Evolutionary conservation across 352 stramenopile species (phyloP).

Genomic region (Globisporangium abappressorium): DNA sequence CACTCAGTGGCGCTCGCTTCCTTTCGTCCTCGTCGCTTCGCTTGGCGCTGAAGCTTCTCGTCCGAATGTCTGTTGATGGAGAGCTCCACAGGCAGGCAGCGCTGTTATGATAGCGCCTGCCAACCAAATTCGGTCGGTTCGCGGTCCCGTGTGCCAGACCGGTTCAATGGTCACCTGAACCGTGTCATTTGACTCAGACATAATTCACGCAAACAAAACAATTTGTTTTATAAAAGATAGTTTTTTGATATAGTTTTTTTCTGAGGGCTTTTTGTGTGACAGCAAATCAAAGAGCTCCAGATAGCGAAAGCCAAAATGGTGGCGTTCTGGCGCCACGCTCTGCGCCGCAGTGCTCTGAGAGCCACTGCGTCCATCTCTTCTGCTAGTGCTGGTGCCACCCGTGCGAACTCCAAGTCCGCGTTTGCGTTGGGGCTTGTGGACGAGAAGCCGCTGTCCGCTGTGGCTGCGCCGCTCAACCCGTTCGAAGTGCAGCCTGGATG

Average conservation of each 20-base stretch:
- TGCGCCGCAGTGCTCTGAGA: slow-evolving; percentile 5
- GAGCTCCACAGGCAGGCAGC: neutral
- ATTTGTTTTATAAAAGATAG: neutral
- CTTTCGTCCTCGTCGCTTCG: slow-evolving; percentile 9
- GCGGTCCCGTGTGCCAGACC: neutral
- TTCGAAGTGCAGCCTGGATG: slow-evolving; percentile 45
- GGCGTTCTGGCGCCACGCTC: neutral
- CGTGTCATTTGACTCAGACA: neutral
- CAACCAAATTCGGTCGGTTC: slow-evolving; percentile 12
- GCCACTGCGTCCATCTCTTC: neutral
- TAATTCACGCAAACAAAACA: neutral
- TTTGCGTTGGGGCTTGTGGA: slow-evolving; percentile 31
- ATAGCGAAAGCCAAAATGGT: neutral
- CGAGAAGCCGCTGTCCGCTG: slow-evolving; percentile 9
- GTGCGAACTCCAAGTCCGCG: slow-evolving; percentile 19
- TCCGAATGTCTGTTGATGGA: slow-evolving; percentile 10
- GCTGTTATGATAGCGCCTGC: slow-evolving; percentile 5
- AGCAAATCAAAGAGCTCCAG: neutral
- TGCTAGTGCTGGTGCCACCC: neutral
- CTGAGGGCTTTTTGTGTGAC: neutral
- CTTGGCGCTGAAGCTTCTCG: slow-evolving; percentile 7
- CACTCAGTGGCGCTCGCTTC: neutral
- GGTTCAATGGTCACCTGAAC: neutral
- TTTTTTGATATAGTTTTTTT: too few relatives aligned
- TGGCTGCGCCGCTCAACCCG: slow-evolving; percentile 28